Evolutionary conservation across 2,329 filamentous ascomycete genomes (phyloP).

Genomic region (Taxawa tesnikishii): DNA sequence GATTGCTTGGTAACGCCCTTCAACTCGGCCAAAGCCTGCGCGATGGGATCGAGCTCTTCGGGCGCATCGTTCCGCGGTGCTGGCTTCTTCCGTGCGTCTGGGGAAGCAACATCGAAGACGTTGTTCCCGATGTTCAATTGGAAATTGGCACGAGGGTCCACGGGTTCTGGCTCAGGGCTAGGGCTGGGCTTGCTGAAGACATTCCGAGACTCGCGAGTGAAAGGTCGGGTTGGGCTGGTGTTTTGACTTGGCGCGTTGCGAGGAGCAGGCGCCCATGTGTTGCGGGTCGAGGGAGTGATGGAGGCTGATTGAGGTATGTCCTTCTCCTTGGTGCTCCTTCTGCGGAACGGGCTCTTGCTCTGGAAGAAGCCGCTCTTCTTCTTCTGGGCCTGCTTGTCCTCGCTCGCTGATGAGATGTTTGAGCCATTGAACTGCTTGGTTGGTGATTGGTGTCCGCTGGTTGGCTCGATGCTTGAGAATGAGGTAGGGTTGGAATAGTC

Average conservation of each 20-base stretch:
- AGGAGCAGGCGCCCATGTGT: slow-evolving; percentile 32
- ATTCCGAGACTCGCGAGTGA: slow-evolving; percentile 12
- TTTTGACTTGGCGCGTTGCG: slow-evolving; percentile 4
- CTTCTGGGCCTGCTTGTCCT: slow-evolving; percentile 56
- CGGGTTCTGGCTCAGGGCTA: slow-evolving; percentile 64
- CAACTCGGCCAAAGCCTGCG: slow-evolving; percentile 79
- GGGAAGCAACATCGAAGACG: slow-evolving; percentile 81
- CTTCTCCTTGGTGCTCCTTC: slow-evolving; percentile 71
- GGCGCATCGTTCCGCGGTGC: slow-evolving; percentile 17
- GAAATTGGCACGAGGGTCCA: slow-evolving; percentile 83
- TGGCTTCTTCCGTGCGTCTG: slow-evolving; percentile 41
- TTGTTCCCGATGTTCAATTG: slow-evolving; percentile 93
- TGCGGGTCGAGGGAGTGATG: slow-evolving; percentile 30
- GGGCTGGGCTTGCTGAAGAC: slow-evolving; percentile 20
- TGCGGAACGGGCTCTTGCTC: slow-evolving; percentile 78
- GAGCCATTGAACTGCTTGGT: slow-evolving; percentile 43
- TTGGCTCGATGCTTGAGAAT: slow-evolving; percentile 72
- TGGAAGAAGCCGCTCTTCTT: slow-evolving; percentile 82
- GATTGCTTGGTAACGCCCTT: slow-evolving; percentile 79
- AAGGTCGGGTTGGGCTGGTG: slow-evolving; percentile 6
- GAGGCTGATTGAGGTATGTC: slow-evolving; percentile 38
- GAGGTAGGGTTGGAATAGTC: slow-evolving; percentile 85
- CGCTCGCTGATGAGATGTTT: slow-evolving; percentile 30
- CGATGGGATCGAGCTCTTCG: slow-evolving; percentile 76
- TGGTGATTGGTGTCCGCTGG: slow-evolving; percentile 62